Percentiles rank a stretch among this genome's conserved stretches.
phyloP scores from a whole-genome alignment of 805 yeast species.

The Blastobotrys mokoenaii region DNA sequence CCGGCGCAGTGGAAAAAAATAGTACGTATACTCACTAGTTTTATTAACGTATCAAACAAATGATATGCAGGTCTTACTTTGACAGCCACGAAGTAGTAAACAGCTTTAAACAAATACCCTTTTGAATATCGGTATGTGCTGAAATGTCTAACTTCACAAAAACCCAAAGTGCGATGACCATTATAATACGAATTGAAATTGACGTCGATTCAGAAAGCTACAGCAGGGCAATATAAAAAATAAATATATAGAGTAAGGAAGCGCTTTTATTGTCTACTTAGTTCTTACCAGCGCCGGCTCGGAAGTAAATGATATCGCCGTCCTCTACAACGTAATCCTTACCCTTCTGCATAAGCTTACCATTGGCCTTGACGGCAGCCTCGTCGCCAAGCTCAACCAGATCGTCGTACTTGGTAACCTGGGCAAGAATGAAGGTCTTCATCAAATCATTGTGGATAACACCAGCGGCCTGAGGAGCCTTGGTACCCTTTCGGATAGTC shows the following conservation, averaged over 20 bases:
- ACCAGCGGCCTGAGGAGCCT: slow-evolving; percentile 99
- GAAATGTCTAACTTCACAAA: too few relatives aligned
- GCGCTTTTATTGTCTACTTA: slow-evolving; percentile 18
- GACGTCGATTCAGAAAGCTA: too few relatives aligned
- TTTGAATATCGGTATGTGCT: too few relatives aligned
- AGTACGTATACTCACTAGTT: too few relatives aligned
- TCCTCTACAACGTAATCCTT: slow-evolving; percentile 92
- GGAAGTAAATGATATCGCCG: slow-evolving; percentile 85
- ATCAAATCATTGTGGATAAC: slow-evolving; percentile 93
- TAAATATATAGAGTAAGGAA: background rate
- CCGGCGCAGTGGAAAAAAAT: too few relatives aligned
- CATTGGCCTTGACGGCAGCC: slow-evolving; percentile 71
- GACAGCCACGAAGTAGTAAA: too few relatives aligned
- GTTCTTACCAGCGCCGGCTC: slow-evolving; percentile 88
- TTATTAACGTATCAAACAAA: too few relatives aligned
- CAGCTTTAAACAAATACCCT: too few relatives aligned
- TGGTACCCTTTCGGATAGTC: slow-evolving; percentile 87
- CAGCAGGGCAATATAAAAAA: too few relatives aligned
- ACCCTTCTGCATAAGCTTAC: slow-evolving; percentile 86
- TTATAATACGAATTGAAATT: too few relatives aligned
- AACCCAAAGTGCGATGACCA: too few relatives aligned
- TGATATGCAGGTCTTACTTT: too few relatives aligned
- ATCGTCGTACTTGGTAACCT: slow-evolving; percentile 80
- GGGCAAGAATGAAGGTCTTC: slow-evolving; percentile 91
- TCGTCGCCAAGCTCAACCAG: slow-evolving; percentile 74